Evolutionary conservation across 441 rosid species (phyloP), one percentile per base, ranked within the genome.

Genomic region (Corymbia calophylla): DNA sequence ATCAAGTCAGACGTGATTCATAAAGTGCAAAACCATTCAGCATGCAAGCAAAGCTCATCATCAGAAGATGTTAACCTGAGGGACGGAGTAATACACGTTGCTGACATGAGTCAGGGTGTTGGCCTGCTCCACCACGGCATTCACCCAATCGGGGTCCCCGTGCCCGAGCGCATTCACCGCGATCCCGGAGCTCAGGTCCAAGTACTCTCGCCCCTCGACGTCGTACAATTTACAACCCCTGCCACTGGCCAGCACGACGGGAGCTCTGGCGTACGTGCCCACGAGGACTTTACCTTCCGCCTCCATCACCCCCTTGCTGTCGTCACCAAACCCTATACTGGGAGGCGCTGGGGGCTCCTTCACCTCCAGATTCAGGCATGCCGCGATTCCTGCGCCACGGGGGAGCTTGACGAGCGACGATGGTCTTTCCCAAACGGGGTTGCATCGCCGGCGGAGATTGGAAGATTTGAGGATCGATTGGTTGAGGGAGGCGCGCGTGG

Each of bases 111-210:
- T 91, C 87, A 95, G 93, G 87, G 91, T 81, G 89, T 39, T 85
- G 88, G 94, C 96, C 91, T 95, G 96, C 13, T 95, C 92, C 13
- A 88, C 88, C 68, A 95, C 93, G 9, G 95, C 95, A 84, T 32
- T 92, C 48, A 94, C 89, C 96, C 95, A 94, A 90, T 95, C 95
- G 64, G 95, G 94, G 91, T 95, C 95, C 10, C 94, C 94, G 86
- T 95, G 93, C 64, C 98, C 98, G 88, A 96, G 94, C 15, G 97
- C 96, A 91, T 96, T 96, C 87, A 97, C 98, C 8, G 98, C 98
- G 44, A 97, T 97, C 49, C 98, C 98, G 15, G 98, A 89, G 14
- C 94, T 92, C 92, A 95, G 90, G 90, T 97, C 98, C 93, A 97
- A 90, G 92, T 95, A 96, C 93, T 96, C 98, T 88, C 92, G 92